Evolutionary conservation across 2,329 filamentous ascomycete species (phyloP).

Genomic region (Pezicula rhizophila): DNA sequence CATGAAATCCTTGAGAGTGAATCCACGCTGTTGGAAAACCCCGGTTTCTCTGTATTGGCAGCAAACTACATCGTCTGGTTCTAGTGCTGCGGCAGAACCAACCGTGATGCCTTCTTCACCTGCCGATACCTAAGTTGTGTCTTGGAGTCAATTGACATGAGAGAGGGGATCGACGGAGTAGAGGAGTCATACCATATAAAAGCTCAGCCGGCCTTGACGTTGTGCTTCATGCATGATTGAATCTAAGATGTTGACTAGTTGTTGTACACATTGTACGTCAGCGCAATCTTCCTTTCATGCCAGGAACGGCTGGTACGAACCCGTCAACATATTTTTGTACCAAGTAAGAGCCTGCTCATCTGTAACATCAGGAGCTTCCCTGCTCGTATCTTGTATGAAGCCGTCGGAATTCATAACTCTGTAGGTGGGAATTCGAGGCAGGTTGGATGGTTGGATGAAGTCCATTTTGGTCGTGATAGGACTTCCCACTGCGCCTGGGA

Average conservation of each 20-base stretch:
- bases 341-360: conserved; percentile 55
- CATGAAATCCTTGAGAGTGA: conserved; percentile 83
- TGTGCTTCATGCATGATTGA: conserved; percentile 95
- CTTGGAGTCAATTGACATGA: no score
- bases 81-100: conserved; percentile 73
- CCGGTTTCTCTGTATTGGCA: conserved; percentile 89
- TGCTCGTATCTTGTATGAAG: conserved; percentile 64
- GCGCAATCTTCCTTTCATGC: neutral
- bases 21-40: conserved; percentile 80
- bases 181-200: no score
- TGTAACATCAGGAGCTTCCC: conserved; percentile 43
- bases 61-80: conserved; percentile 77
- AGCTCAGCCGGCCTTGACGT: conserved; percentile 66
- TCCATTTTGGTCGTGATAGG: conserved; percentile 59
- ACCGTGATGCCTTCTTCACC: conserved; percentile 90
- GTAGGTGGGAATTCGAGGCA: conserved; percentile 63
- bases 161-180: no score
- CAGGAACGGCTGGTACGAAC: conserved; percentile 34
- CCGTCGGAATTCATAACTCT: conserved; percentile 85
- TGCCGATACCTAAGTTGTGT: no score
- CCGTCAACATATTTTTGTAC: conserved; percentile 54
- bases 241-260: conserved; percentile 62
- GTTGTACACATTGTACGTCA: no score
- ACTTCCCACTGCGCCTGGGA: conserved; percentile 77
- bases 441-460: conserved; percentile 40